A percentile compares a stretch with the other conserved stretches of the same genome.
phyloP scores from a whole-genome alignment of 108 stramenopile genomes.

The Nitzschia putrida region DNA sequence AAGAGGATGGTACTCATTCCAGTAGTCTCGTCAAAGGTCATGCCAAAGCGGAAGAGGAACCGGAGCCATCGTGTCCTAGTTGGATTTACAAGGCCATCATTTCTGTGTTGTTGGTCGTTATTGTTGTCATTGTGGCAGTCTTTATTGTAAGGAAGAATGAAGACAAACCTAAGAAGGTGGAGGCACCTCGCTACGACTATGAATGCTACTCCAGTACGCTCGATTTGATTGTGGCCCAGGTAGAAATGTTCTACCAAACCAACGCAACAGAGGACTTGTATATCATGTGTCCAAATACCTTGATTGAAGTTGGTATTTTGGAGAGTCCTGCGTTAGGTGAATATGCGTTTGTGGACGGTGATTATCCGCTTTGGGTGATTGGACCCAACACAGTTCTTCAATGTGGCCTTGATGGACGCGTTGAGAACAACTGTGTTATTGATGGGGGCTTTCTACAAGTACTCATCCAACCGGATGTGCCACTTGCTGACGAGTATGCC shows the following conservation, averaged over 20 bases:
- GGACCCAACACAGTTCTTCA: slow-evolving; percentile 7
- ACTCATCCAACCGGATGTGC: neutral
- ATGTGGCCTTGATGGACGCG: slow-evolving; percentile 21
- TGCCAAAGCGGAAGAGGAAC: neutral
- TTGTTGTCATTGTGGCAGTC: neutral
- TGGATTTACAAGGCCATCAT: neutral
- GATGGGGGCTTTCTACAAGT: slow-evolving; percentile 24
- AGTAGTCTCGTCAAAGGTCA: neutral
- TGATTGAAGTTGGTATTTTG: slow-evolving; percentile 9
- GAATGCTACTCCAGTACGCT: slow-evolving; percentile 12
- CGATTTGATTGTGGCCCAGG: slow-evolving; percentile 11
- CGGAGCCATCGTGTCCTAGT: neutral
- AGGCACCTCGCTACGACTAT: neutral
- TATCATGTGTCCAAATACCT: slow-evolving; percentile 20
- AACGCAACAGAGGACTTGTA: neutral
- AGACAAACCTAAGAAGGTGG: neutral
- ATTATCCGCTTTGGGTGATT: slow-evolving; percentile 8
- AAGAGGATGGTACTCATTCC: neutral
- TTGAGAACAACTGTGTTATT: slow-evolving; percentile 17
- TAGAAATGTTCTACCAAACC: neutral
- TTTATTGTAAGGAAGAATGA: neutral
- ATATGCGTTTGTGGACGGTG: slow-evolving; percentile 2
- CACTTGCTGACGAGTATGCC: neutral
- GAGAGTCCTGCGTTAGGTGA: slow-evolving; percentile 1
- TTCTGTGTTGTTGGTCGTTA: neutral